These are phyloP conservation scores for Suhomyces bolitotheri DNA, from an alignment of 1,139 yeast genomes.

Conservation along the genomic window DNA sequence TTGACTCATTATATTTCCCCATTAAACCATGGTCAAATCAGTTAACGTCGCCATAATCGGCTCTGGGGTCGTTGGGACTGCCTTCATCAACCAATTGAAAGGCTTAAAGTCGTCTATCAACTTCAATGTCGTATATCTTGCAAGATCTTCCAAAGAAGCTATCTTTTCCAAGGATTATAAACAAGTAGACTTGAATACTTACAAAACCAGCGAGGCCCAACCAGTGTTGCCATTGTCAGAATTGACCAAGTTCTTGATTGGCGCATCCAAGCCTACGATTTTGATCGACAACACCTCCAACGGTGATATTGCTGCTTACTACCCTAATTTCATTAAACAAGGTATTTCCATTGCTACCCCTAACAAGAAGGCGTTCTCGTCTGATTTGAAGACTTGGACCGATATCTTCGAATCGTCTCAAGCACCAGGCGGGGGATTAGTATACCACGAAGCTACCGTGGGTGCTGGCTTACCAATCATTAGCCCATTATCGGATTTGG, in stretches of 20 bases:
- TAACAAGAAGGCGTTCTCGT: constrained; percentile 95
- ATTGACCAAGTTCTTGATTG: constrained; percentile 60
- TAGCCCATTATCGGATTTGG: constrained; percentile 81
- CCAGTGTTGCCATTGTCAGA: constrained; percentile 57
- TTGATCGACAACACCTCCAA: constrained; percentile 93
- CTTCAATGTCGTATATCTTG: constrained; percentile 78
- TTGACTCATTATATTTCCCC: no score
- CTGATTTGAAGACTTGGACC: constrained; percentile 73
- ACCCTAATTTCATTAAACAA: constrained; percentile 68
- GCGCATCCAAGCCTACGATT: constrained; percentile 72
- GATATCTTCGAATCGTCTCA: constrained; percentile 60
- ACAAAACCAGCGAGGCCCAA: constrained; percentile 49
- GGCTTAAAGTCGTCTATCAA: constrained; percentile 61
- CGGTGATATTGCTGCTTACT: constrained; percentile 69
- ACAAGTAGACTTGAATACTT: constrained; percentile 64
- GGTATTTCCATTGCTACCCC: constrained; percentile 97
- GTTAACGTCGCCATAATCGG: constrained; percentile 84
- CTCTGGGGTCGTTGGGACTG: constrained; percentile 93
- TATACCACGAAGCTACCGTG: constrained; percentile 98
- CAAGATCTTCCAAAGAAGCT: constrained; percentile 69
- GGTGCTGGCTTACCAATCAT: constrained; percentile 98
- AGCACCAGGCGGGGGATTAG: constrained; percentile 66
- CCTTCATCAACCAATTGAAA: constrained; percentile 65
- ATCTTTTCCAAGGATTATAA: constrained; percentile 65
- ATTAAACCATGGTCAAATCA: constrained; percentile 50